Conservation (phyloP, 768 basidiomycete genomes). For the Suillus subalutaceus region DNA sequence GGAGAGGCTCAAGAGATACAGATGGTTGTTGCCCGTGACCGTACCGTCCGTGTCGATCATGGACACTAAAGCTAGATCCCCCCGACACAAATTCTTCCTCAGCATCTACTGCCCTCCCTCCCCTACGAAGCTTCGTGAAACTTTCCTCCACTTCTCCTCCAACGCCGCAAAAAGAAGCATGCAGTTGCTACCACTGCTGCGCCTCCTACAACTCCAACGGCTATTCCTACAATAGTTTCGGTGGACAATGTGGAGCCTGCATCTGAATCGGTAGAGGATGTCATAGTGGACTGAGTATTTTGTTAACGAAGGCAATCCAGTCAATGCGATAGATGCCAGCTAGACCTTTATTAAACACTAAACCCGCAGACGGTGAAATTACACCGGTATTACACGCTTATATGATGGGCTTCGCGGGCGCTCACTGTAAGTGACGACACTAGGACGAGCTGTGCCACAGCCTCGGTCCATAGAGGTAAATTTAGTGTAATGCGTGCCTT, state of each 20-base stretch:
- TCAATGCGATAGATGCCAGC: not conserved
- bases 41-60: not conserved
- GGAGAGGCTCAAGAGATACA: slow-evolving; percentile 26
- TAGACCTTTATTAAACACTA: not conserved
- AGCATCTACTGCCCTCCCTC: not conserved
- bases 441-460: not conserved
- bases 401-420: not conserved
- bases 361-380: not conserved
- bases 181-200: slow-evolving; percentile 16
- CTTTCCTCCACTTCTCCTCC: slow-evolving; percentile 13
- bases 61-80: not conserved
- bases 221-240: slow-evolving; percentile 22
- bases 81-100: slow-evolving; percentile 4
- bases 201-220: slow-evolving; percentile 23
- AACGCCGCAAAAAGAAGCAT: slow-evolving; percentile 16
- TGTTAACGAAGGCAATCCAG: not conserved
- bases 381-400: not conserved
- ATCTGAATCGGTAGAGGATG: not conserved
- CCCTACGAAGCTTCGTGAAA: slow-evolving; percentile 23
- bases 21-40: slow-evolving; percentile 21
- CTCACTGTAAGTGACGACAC: not conserved
- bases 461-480: not conserved
- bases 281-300: not conserved
- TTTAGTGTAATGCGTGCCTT: not conserved
- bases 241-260: slow-evolving; percentile 14